Evolutionary conservation across 106 monocot species (phyloP).

Genomic region (Xerophyta viscosa): DNA sequence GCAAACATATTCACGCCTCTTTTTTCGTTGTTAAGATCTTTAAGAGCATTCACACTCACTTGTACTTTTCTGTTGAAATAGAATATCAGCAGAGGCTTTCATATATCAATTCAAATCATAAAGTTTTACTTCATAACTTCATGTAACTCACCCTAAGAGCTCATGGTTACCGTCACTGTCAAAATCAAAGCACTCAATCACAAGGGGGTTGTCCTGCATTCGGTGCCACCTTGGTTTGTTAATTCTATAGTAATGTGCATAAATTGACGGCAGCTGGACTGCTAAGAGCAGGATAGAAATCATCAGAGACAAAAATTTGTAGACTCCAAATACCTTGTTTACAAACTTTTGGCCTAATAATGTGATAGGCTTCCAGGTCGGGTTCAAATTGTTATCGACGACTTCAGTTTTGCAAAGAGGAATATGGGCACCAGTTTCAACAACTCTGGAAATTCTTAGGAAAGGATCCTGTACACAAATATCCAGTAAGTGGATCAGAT

Average conservation of each 20-base stretch:
- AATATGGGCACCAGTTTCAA: constrained; percentile 35
- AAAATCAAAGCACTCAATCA: constrained; percentile 74
- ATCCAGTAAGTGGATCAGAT: too few relatives aligned
- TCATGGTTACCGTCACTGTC: constrained; percentile 50
- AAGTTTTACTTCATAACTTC: too few relatives aligned
- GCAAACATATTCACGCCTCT: constrained; percentile 35
- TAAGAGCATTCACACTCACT: constrained; percentile 29
- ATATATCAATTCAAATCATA: too few relatives aligned
- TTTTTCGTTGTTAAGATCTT: constrained; percentile 32
- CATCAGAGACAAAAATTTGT: too few relatives aligned
- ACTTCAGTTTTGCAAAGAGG: constrained; percentile 79
- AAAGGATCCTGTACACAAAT: constrained; percentile 79
- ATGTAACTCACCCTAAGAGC: constrained; percentile 40
- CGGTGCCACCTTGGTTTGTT: too few relatives aligned
- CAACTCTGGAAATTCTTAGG: constrained; percentile 44
- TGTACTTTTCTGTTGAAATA: constrained; percentile 31
- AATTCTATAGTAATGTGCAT: too few relatives aligned
- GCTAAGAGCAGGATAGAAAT: too few relatives aligned
- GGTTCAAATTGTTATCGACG: constrained; percentile 48
- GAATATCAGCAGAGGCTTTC: background rate
- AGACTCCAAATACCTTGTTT: constrained; percentile 41
- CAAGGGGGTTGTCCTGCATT: constrained; percentile 63
- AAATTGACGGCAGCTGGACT: too few relatives aligned
- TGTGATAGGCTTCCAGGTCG: constrained; percentile 55
- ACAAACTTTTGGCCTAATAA: constrained; percentile 46